A percentile compares a stretch with the other conserved stretches of the same genome.
Evolutionary conservation across 2,329 filamentous ascomycete species (phyloP).

Genomic region (Cladorrhinum sp.): DNA sequence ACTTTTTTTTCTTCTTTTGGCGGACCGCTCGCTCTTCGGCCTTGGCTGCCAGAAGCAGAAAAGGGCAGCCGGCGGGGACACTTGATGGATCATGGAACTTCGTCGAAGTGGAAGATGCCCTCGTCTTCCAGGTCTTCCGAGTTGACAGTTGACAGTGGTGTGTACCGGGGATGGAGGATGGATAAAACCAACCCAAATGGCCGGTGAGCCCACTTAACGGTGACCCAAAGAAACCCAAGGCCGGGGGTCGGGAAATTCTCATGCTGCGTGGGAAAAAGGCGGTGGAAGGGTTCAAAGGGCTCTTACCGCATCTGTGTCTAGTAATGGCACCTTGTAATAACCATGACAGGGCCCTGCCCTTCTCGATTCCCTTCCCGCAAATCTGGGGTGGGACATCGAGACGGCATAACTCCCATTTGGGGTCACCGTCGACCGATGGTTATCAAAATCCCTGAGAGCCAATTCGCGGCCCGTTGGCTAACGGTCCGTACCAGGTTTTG

Average conservation of each 20-base stretch:
- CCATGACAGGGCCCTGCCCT: conserved; percentile 8
- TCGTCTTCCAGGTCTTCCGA: not conserved
- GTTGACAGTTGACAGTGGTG: not conserved
- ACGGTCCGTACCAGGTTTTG: conserved; percentile 24
- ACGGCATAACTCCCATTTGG: conserved; percentile 21
- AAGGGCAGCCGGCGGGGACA: not conserved
- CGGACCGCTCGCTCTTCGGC: not conserved
- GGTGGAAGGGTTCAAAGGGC: conserved; percentile 14
- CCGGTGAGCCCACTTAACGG: conserved; percentile 13
- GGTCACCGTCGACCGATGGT: conserved; percentile 13
- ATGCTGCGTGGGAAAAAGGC: conserved; percentile 16
- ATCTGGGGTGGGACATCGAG: conserved; percentile 24
- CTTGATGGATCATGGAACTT: conserved; percentile 10
- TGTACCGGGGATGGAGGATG: not conserved
- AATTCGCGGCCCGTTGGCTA: conserved; percentile 27
- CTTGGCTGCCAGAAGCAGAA: not conserved
- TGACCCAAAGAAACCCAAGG: conserved; percentile 11
- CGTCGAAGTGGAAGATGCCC: not conserved
- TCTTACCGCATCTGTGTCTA: conserved; percentile 11
- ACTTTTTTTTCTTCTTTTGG: not conserved
- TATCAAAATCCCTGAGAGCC: conserved; percentile 20
- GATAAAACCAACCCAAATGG: conserved; percentile 3
- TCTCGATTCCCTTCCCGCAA: conserved; percentile 14
- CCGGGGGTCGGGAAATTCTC: conserved; percentile 1
- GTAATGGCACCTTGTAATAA: conserved; percentile 13